phyloP scores from a whole-genome alignment of 23 red algal species.

The Gracilaria domingensis region DNA sequence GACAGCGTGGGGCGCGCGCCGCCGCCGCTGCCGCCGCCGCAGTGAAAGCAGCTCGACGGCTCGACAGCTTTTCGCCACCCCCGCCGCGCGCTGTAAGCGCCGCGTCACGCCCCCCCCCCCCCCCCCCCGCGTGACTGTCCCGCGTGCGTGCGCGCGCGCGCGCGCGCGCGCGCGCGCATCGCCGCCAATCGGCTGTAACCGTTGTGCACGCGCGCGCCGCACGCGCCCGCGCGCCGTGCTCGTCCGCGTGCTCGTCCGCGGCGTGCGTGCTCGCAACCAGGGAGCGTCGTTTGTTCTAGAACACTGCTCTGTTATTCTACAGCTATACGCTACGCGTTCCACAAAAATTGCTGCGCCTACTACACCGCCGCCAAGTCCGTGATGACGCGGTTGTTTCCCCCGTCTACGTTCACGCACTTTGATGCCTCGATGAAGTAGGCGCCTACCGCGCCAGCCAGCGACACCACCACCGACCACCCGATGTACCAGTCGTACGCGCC shows the following conservation, averaged over 20 bases:
- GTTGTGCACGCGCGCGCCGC: neutral
- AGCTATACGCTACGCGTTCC: no score
- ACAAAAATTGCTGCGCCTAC: neutral
- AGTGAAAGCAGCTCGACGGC: no score
- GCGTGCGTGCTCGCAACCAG: no score
- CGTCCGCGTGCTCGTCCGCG: neutral
- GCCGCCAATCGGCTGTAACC: neutral
- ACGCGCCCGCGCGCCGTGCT: neutral
- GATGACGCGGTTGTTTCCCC: constrained; percentile 8
- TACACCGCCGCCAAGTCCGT: neutral
- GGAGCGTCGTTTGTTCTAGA: no score
- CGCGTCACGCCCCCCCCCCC: no score
- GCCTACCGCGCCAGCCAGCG: neutral
- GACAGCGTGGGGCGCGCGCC: neutral
- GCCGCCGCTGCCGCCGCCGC: neutral
- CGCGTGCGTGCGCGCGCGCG: neutral
- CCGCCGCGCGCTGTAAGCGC: neutral
- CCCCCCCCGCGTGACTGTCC: no score
- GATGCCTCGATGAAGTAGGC: constrained; percentile 24
- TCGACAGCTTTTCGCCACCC: neutral
- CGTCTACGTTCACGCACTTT: constrained; percentile 17
- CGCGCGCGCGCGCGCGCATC: neutral
- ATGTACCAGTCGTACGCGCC: constrained; percentile 46
- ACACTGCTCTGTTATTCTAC: no score
- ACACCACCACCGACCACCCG: constrained; percentile 25